phyloP scores from a whole-genome alignment of 306 rosid genomes.

The Hippophae rhamnoides region DNA sequence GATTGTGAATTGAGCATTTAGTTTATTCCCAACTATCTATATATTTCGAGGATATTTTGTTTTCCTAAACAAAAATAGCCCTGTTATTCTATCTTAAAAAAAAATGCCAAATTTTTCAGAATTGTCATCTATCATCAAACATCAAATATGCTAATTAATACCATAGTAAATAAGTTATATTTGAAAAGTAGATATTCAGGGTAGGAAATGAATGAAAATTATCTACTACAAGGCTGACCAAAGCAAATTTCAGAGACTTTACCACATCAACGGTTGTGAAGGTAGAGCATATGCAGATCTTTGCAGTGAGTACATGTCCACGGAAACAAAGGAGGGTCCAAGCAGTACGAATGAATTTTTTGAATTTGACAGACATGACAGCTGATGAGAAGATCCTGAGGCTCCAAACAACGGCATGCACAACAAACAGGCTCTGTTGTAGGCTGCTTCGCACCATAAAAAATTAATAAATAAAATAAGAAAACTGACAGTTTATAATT shows the following conservation, averaged over 20 bases:
- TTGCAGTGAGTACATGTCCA: conserved; percentile 82
- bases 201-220: too few relatives aligned
- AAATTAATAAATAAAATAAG: background rate
- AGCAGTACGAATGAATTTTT: conserved; percentile 54
- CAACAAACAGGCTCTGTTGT: conserved; percentile 38
- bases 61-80: too few relatives aligned
- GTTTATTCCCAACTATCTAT: too few relatives aligned
- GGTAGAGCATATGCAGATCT: conserved; percentile 46
- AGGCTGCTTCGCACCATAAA: conserved; percentile 24
- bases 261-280: conserved; percentile 15
- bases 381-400: conserved; percentile 57
- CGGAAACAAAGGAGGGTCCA: conserved; percentile 66
- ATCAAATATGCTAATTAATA: too few relatives aligned
- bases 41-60: too few relatives aligned
- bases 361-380: conserved; percentile 41
- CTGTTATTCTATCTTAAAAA: too few relatives aligned
- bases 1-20: too few relatives aligned
- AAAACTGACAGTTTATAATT: background rate
- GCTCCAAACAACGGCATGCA: conserved; percentile 52
- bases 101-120: too few relatives aligned
- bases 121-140: too few relatives aligned
- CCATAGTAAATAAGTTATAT: too few relatives aligned
- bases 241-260: background rate
- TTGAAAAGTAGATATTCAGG: too few relatives aligned
- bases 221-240: background rate